A percentile compares a stretch with the other conserved stretches of the same genome.
phyloP scores from a whole-genome alignment of 2,329 filamentous ascomycete genomes.

The Raffaelea arxii region DNA sequence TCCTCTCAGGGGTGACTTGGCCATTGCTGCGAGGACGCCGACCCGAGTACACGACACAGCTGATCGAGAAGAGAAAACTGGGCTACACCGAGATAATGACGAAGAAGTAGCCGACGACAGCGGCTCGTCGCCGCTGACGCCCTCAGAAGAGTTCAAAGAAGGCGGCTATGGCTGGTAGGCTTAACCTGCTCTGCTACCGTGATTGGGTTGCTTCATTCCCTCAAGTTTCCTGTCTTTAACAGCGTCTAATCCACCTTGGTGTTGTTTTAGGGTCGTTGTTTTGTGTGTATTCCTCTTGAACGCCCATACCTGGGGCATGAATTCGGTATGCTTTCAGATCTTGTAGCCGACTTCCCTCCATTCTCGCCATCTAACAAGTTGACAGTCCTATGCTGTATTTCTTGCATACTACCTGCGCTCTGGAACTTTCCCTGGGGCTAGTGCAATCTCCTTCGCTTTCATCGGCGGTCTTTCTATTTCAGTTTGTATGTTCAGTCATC shows the following conservation, averaged over 20 bases:
- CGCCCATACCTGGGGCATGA: conserved; percentile 67
- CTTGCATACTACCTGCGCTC: conserved; percentile 47
- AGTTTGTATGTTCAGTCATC: conserved; percentile 22
- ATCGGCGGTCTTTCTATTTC: conserved; percentile 63
- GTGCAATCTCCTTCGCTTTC: conserved; percentile 62
- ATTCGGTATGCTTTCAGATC: conserved; percentile 36
- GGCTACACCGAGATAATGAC: neutral
- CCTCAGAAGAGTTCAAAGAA: conserved; percentile 30
- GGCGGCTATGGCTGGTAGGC: conserved; percentile 51
- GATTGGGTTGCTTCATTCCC: neutral
- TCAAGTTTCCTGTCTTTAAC: neutral
- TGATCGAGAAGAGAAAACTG: conserved; percentile 9
- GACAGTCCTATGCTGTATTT: conserved; percentile 46
- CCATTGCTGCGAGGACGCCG: conserved; percentile 3
- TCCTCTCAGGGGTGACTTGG: neutral
- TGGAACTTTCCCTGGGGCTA: conserved; percentile 52
- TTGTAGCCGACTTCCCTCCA: conserved; percentile 1
- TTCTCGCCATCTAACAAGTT: neutral
- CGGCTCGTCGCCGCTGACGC: neutral
- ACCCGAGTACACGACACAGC: neutral
- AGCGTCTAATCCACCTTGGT: neutral
- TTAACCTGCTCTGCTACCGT: neutral
- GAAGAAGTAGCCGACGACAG: too few species aligned
- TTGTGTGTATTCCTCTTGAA: conserved; percentile 47
- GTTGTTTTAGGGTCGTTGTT: conserved; percentile 38